Base-by-base conservation (phyloP, 1,284 basidiomycete species). In the Leucoagaricus sp. region DNA sequence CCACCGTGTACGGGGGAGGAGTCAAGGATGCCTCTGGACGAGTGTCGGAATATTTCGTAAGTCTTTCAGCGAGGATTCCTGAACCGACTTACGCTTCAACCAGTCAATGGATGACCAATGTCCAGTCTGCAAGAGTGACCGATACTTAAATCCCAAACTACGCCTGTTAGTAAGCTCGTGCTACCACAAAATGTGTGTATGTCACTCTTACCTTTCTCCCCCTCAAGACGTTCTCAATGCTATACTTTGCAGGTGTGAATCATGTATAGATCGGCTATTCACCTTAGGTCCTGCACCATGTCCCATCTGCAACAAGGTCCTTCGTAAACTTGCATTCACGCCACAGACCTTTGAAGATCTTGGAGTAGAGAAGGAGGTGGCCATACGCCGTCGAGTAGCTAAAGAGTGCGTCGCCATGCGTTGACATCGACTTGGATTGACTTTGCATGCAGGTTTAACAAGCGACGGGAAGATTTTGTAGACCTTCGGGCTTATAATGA, bases 331-430 rank as follows among this genome's bases (percentile, higher is more conserved):
- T 41, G 93, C 94, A 25, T 99, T 99, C 68, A 91, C 88, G 19
- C 93, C 94, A 3, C 97, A 98, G 73, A 98, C 96, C 0, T 99
- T 99, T 63, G 95, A 98, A 72, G 96, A 99, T 70, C 79, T 99
- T 17, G 85, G 83, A 1, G 96, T 99, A 0, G 97, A 99, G 76
- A 96, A 96, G 71, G 97, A 99, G 73, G 92, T 99, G 0, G 87
- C 92, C 2, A 84, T 99, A 4, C 78, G 97, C 55, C 82, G 91
- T 64, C 81, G 93, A 55, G 87, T 98, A 60, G 88, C 89, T 1
- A 95, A 94, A 77, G 90, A 95, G 91, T 81, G 57, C 38, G 70
- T 58, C 6, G 19, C 15, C 15, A 45, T 41, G 34, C 25, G 38
- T 41, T 26, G n/a, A 21, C 25, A 15, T 15, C 8, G 28, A 51